phyloP scores from a whole-genome alignment of 768 basidiomycete genomes.

The Mycena olivaceomarginata region DNA sequence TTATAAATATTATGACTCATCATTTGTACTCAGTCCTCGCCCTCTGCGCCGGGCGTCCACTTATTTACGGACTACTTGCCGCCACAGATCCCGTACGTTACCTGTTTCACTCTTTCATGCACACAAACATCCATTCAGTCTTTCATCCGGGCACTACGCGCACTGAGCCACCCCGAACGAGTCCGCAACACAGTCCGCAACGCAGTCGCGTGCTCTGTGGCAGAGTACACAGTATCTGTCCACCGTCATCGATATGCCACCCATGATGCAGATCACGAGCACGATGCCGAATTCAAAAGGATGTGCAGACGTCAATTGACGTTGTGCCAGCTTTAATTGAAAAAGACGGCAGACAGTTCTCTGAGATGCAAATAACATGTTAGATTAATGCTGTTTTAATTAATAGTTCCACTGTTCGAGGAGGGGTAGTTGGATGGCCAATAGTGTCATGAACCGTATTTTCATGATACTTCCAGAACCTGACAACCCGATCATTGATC shows the following conservation, averaged over 20 bases:
- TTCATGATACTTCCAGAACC: too few relatives aligned
- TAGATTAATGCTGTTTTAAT: too few relatives aligned
- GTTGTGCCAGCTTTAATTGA: slow-evolving; percentile 6
- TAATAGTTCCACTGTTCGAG: neutral
- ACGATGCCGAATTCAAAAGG: neutral
- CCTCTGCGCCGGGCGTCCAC: neutral
- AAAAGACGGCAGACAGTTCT: too few relatives aligned
- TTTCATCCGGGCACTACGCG: slow-evolving; percentile 20
- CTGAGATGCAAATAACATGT: too few relatives aligned
- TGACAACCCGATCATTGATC: too few relatives aligned
- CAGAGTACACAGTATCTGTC: neutral
- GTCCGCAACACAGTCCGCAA: neutral
- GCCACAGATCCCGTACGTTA: slow-evolving; percentile 26
- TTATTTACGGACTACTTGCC: slow-evolving; percentile 2
- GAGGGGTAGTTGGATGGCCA: too few relatives aligned
- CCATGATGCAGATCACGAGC: neutral
- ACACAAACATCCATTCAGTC: slow-evolving; percentile 18
- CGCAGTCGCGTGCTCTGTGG: neutral
- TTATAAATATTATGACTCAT: neutral
- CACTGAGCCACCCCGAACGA: slow-evolving; percentile 14
- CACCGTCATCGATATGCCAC: slow-evolving; percentile 12
- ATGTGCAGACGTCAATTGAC: slow-evolving; percentile 1
- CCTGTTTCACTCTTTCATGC: neutral
- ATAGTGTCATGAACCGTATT: too few relatives aligned
- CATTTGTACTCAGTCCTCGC: slow-evolving; percentile 4